These are phyloP conservation scores for Jatropha podagrica DNA, from an alignment of 441 rosid species.

Conservation along the genomic window DNA sequence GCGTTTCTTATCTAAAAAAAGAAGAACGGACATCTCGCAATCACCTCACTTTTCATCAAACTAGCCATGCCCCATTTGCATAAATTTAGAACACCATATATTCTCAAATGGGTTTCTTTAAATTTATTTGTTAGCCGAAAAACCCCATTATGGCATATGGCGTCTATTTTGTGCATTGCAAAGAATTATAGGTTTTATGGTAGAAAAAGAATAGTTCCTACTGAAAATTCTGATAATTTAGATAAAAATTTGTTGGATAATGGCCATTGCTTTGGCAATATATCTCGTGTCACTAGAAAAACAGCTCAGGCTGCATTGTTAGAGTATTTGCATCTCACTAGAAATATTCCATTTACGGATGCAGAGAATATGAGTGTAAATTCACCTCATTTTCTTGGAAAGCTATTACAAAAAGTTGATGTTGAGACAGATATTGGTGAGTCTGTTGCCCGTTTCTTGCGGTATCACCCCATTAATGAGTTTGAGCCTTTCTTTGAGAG, in stretches of 20 bases:
- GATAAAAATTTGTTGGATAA: constrained; percentile 17
- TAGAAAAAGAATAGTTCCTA: constrained; percentile 25
- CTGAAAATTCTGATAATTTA: constrained; percentile 12
- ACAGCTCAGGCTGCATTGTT: constrained; percentile 63
- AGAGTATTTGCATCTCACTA: constrained; percentile 67
- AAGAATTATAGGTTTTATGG: constrained; percentile 46
- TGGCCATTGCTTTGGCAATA: constrained; percentile 18
- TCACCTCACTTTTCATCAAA: constrained; percentile 9
- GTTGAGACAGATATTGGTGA: constrained; percentile 34
- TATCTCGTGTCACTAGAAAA: constrained; percentile 36
- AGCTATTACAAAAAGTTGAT: constrained; percentile 38
- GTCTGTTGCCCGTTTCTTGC: constrained; percentile 45
- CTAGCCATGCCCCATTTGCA: constrained; percentile 38
- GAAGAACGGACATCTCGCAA: not conserved
- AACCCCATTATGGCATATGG: constrained; percentile 24
- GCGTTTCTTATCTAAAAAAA: not conserved
- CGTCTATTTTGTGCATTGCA: constrained; percentile 23
- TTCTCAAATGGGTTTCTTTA: constrained; percentile 45
- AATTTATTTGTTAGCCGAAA: constrained; percentile 30
- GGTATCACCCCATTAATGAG: constrained; percentile 80
- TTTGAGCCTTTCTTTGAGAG: constrained; percentile 92
- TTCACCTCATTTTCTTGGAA: constrained; percentile 58
- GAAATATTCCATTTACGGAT: constrained; percentile 52
- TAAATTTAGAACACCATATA: constrained; percentile 34
- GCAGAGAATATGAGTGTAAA: constrained; percentile 68